Conservation (phyloP, 768 basidiomycete genomes). For the Pulveroboletus sp. region DNA sequence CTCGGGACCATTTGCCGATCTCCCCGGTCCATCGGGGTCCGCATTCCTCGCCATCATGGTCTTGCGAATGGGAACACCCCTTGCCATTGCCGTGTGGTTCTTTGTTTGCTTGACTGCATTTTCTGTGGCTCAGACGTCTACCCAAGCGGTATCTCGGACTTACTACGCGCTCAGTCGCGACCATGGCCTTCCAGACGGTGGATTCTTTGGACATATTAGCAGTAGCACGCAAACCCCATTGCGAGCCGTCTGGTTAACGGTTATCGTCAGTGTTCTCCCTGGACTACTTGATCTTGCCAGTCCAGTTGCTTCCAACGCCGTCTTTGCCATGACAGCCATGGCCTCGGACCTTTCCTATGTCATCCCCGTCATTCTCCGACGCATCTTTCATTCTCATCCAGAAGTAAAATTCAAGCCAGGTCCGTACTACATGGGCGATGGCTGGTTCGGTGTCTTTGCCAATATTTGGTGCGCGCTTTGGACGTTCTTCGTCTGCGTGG, state of each 20-base stretch:
- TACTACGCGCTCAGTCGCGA: slow-evolving; percentile 61
- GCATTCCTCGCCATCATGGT: slow-evolving; percentile 60
- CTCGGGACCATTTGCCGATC: slow-evolving; percentile 45
- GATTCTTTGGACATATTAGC: slow-evolving; percentile 52
- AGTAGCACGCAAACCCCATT: slow-evolving; percentile 51
- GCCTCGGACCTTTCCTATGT: slow-evolving; percentile 54
- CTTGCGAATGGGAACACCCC: slow-evolving; percentile 47
- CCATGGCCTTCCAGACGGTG: slow-evolving; percentile 53
- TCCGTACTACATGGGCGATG: slow-evolving; percentile 59
- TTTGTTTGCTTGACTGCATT: slow-evolving; percentile 64
- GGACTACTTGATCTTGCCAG: slow-evolving; percentile 51
- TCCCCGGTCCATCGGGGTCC: slow-evolving; percentile 52
- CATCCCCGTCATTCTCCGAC: slow-evolving; percentile 53
- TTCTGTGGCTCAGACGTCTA: slow-evolving; percentile 47
- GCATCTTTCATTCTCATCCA: slow-evolving; percentile 50
- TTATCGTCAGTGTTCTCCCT: slow-evolving; percentile 42
- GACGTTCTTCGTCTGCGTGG: slow-evolving; percentile 44
- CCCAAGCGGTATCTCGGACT: slow-evolving; percentile 57
- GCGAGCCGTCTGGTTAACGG: slow-evolving; percentile 52
- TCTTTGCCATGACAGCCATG: slow-evolving; percentile 57
- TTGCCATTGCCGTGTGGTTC: slow-evolving; percentile 54
- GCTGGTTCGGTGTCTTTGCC: slow-evolving; percentile 41
- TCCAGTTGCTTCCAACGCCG: slow-evolving; percentile 50
- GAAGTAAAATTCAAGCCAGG: slow-evolving; percentile 60
- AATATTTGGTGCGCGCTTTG: slow-evolving; percentile 47